A percentile compares a stretch with the other conserved stretches of the same genome.
phyloP scores from a whole-genome alignment of 1,284 basidiomycete species.

The Rhodotorula sp. region DNA sequence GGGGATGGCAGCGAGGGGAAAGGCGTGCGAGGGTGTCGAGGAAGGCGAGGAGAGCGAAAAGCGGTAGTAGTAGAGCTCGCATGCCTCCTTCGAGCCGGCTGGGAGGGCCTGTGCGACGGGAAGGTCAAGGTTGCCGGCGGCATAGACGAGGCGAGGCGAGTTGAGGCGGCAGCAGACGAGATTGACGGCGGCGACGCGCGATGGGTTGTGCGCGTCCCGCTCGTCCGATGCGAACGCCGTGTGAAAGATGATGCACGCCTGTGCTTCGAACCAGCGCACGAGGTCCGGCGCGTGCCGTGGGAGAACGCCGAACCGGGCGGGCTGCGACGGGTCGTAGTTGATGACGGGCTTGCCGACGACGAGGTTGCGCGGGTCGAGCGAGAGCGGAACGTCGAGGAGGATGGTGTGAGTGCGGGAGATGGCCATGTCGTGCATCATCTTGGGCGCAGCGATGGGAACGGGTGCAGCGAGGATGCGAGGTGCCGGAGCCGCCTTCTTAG shows the following conservation, averaged over 20 bases:
- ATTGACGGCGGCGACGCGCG: constrained; percentile 45
- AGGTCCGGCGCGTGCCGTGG: constrained; percentile 50
- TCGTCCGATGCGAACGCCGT: constrained; percentile 55
- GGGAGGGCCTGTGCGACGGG: constrained; percentile 46
- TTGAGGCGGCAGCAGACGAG: constrained; percentile 57
- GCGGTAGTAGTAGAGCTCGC: constrained; percentile 56
- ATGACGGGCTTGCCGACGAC: constrained; percentile 55
- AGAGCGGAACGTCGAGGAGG: constrained; percentile 57
- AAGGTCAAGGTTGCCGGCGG: constrained; percentile 54
- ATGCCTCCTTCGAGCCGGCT: constrained; percentile 53
- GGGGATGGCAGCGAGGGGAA: constrained; percentile 56
- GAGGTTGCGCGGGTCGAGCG: constrained; percentile 56
- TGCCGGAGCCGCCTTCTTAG: constrained; percentile 13
- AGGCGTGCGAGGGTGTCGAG: constrained; percentile 49
- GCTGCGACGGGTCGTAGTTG: constrained; percentile 53
- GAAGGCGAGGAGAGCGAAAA: constrained; percentile 45
- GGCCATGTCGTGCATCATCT: constrained; percentile 59
- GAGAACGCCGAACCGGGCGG: constrained; percentile 55
- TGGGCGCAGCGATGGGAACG: constrained; percentile 44
- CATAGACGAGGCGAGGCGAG: constrained; percentile 56
- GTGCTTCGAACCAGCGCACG: constrained; percentile 52
- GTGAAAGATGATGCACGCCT: constrained; percentile 57
- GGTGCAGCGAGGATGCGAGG: constrained; percentile 38
- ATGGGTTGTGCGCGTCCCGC: constrained; percentile 11
- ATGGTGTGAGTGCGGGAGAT: constrained; percentile 54